Base-by-base conservation (phyloP, 2,329 filamentous ascomycete species). In the Scedosporium boydii region DNA sequence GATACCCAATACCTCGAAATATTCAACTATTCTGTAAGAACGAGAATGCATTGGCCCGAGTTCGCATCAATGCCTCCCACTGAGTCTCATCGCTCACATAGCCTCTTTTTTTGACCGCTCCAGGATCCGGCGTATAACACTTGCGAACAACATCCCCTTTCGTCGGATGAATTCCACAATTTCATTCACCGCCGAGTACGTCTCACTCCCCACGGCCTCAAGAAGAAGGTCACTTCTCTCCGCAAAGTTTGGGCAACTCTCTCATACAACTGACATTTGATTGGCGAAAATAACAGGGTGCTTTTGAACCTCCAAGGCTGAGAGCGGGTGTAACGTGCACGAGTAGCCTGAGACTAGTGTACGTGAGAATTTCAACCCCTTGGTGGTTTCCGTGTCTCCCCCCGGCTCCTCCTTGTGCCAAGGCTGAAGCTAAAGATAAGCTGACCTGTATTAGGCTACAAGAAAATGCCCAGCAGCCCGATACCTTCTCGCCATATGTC, bases 1-100 rank as follows among this genome's bases (percentile, higher is more conserved):
- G 73, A 72, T 61, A 85, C 82, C 18, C 78, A 74, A 65, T 86
- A 83, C 69, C 66, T 86, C 26, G 81, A 86, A 69, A 82, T 85
- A 44, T 77, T 83, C 67, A 86, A 85, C 66, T 86, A 84, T 66
- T 80, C 82, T 69, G 83, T 85, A 70, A 65, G 80, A 69, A 69
- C 21, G 29, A 34, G 29, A 34, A 34, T 34, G 29, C 29, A 34
- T 34, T 3, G 29, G 29, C 29, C 29, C 29, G 29, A 9, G 29
- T 34, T 34, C 6, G 7, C 6, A 46, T 12, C 62, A 10, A 16
- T 57, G 12, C 23, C 42, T 5, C 27, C 23, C 44, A 38, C 51
- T 61, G 34, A 34, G 21, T 60, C 34, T 62, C 5, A 48, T 65
- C 46, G 59, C 51, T 63, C n/a, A 27, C 41, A 26, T 10, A 21